Evolutionary conservation across 805 yeast species (phyloP).

Genomic region (Cyberlindnera sargentensis): DNA sequence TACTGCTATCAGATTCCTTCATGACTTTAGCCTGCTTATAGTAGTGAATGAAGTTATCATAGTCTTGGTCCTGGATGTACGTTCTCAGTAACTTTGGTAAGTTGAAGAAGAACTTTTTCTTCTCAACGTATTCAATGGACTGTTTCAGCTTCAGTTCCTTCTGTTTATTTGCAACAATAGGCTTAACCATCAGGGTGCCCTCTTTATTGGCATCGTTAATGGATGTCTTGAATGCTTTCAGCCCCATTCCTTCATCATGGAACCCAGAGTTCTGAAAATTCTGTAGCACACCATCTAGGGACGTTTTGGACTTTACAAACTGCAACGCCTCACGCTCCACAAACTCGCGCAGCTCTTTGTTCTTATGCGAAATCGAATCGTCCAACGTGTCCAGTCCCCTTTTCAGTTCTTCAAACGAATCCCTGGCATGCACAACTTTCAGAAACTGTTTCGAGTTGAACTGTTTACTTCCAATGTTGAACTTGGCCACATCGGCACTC

Average conservation of each 20-base stretch:
- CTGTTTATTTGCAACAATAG: conserved; percentile 44
- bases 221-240: conserved; percentile 32
- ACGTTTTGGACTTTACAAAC: conserved; percentile 59
- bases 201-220: conserved; percentile 44
- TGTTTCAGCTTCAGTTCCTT: conserved; percentile 42
- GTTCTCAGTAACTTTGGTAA: conserved; percentile 43
- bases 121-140: conserved; percentile 45
- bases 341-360: conserved; percentile 40
- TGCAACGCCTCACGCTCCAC: conserved; percentile 55
- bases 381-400: conserved; percentile 44
- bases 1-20: conserved; percentile 23
- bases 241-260: conserved; percentile 17
- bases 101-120: conserved; percentile 47
- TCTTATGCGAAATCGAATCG: conserved; percentile 39
- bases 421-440: conserved; percentile 47
- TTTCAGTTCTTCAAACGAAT: conserved; percentile 43
- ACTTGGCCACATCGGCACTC: conserved; percentile 31
- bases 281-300: conserved; percentile 51
- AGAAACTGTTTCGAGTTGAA: conserved; percentile 54
- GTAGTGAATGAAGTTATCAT: conserved; percentile 48
- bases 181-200: conserved; percentile 49
- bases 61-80: conserved; percentile 43
- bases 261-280: conserved; percentile 40
- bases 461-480: conserved; percentile 47
- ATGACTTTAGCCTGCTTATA: conserved; percentile 43